phyloP scores from a whole-genome alignment of 2,329 filamentous ascomycete species.

The Fusarium lateritium region DNA sequence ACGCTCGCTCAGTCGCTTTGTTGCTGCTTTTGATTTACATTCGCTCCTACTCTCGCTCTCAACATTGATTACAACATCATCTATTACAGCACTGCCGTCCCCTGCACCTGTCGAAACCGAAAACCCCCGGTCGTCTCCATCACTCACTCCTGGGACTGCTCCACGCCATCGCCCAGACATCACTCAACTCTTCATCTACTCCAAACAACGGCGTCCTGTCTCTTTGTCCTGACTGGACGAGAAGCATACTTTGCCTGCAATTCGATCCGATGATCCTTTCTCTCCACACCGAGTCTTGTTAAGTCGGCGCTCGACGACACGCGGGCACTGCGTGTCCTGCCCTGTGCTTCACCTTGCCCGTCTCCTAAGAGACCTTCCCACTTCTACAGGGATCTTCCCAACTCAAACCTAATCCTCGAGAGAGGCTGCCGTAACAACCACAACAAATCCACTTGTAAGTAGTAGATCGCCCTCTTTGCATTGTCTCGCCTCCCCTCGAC shows the following conservation, averaged over 20 bases:
- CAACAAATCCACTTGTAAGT: conserved; percentile 48
- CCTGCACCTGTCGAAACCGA: conserved; percentile 39
- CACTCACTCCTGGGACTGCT: conserved; percentile 41
- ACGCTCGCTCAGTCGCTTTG: conserved; percentile 27
- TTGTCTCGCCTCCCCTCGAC: conserved; percentile 12
- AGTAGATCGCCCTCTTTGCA: conserved; percentile 23
- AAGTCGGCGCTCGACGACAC: conserved; percentile 30
- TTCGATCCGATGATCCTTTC: conserved; percentile 40
- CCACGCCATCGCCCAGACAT: conserved; percentile 38
- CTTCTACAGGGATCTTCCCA: conserved; percentile 48
- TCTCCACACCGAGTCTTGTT: conserved; percentile 40
- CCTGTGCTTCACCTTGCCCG: conserved; percentile 38
- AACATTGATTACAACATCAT: conserved; percentile 26
- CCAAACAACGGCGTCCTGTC: conserved; percentile 46
- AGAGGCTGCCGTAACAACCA: conserved; percentile 45
- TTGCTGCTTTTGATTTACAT: conserved; percentile 21
- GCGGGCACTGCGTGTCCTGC: conserved; percentile 37
- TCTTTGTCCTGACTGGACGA: conserved; percentile 34
- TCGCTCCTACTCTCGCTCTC: conserved; percentile 36
- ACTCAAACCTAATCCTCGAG: conserved; percentile 43
- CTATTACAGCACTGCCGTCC: conserved; percentile 19
- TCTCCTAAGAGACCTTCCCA: conserved; percentile 49
- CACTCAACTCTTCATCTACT: conserved; percentile 41
- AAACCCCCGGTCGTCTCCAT: conserved; percentile 40
- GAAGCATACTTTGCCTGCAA: conserved; percentile 20